phyloP scores from a whole-genome alignment of 2,329 filamentous ascomycete genomes.

The Macrophomina phaseolina region DNA sequence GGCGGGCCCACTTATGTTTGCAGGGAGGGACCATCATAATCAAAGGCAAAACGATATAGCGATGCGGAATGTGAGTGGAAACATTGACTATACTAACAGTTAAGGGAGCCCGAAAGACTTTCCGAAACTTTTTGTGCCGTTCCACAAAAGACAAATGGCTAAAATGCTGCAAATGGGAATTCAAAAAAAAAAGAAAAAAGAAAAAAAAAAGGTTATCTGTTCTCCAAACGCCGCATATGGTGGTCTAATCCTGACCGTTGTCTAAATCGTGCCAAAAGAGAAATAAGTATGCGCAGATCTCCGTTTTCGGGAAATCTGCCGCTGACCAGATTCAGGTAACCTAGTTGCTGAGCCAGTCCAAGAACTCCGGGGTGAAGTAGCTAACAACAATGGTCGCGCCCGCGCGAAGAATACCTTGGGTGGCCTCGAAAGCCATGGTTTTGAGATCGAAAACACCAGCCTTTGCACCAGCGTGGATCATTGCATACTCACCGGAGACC shows the following conservation, averaged over 20 bases:
- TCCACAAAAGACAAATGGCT: neutral
- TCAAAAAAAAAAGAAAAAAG: neutral
- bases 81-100: conserved; percentile 5
- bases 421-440: conserved; percentile 92
- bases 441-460: conserved; percentile 96
- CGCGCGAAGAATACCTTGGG: conserved; percentile 89
- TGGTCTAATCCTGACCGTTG: neutral
- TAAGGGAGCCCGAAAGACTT: neutral
- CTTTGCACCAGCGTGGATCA: conserved; percentile 96
- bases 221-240: neutral
- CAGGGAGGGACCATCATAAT: too few relatives aligned
- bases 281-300: neutral
- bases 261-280: neutral
- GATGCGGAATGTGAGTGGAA: neutral
- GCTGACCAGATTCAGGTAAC: too few relatives aligned
- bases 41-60: too few relatives aligned
- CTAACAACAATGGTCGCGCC: conserved; percentile 92
- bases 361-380: conserved; percentile 86
- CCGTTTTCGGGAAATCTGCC: too few relatives aligned
- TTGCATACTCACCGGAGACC: conserved; percentile 94
- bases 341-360: conserved; percentile 63
- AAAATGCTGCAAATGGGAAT: conserved; percentile 20
- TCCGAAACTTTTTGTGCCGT: neutral
- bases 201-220: neutral
- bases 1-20: too few relatives aligned